Evolutionary conservation across 2,329 filamentous ascomycete species (phyloP).

Genomic region (Fusarium pseudograminearum): DNA sequence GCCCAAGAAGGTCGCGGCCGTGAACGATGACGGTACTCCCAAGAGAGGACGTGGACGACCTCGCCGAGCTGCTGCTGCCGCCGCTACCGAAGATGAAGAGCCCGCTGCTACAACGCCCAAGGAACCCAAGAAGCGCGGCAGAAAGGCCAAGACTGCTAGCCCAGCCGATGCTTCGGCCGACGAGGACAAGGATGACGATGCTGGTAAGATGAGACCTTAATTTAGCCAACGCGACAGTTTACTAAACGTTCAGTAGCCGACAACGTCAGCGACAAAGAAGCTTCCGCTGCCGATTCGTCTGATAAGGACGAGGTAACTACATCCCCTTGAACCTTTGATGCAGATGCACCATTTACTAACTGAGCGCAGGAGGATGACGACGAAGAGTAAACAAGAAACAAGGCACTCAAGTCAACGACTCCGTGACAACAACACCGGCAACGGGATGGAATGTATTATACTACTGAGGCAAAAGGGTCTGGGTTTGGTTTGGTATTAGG

Average conservation of each 20-base stretch:
- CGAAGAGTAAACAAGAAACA: conserved; percentile 31
- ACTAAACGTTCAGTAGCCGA: conserved; percentile 27
- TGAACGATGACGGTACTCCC: conserved; percentile 18
- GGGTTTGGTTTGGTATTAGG: conserved; percentile 9
- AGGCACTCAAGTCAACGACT: background rate
- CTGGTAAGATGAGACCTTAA: conserved; percentile 3
- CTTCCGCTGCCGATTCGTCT: conserved; percentile 17
- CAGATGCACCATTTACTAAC: conserved; percentile 49
- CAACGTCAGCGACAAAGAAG: conserved; percentile 31
- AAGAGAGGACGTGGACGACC: conserved; percentile 48
- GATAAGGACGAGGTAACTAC: conserved; percentile 48
- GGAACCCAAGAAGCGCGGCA: conserved; percentile 45
- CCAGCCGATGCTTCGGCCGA: conserved; percentile 25
- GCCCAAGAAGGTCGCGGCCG: conserved; percentile 12
- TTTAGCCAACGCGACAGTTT: background rate
- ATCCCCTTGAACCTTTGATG: conserved; percentile 38
- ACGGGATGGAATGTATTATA: conserved; percentile 6
- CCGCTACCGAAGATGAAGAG: conserved; percentile 24
- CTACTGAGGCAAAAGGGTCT: conserved; percentile 10
- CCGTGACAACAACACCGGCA: background rate
- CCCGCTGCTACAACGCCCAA: conserved; percentile 33
- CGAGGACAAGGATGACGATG: conserved; percentile 4
- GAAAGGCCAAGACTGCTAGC: conserved; percentile 46
- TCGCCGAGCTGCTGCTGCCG: conserved; percentile 43
- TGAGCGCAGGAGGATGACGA: conserved; percentile 42